These are phyloP conservation scores for Hemisphaericaspora xylofermentans DNA, from an alignment of 1,139 yeast genomes.

Conservation along the genomic window DNA sequence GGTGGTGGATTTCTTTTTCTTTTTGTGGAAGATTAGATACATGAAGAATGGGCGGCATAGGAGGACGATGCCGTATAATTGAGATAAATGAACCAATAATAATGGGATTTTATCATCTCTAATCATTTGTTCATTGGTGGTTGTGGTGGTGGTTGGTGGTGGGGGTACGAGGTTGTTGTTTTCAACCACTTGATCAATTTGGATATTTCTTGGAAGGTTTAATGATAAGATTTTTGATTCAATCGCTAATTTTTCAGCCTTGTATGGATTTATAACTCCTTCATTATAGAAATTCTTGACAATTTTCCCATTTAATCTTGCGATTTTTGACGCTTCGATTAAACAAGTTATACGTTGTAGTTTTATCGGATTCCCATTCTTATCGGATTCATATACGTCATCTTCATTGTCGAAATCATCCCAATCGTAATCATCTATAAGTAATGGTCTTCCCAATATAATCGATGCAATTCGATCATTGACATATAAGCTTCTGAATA, in stretches of 20 bases:
- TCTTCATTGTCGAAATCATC: conserved; percentile 27
- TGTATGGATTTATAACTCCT: conserved; percentile 30
- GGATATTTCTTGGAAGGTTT: conserved; percentile 26
- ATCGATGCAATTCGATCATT: conserved; percentile 40
- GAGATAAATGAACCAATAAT: conserved; percentile 36
- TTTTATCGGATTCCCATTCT: conserved; percentile 8
- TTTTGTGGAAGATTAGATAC: conserved; percentile 15
- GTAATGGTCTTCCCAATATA: conserved; percentile 40
- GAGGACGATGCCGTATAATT: conserved; percentile 38
- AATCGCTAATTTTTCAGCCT: conserved; percentile 36
- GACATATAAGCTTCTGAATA: conserved; percentile 41
- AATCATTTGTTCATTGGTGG: conserved; percentile 4
- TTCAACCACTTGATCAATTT: conserved; percentile 24
- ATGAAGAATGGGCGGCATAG: conserved; percentile 47
- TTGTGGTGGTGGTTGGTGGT: no score
- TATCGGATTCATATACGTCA: conserved; percentile 11
- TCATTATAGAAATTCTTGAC: conserved; percentile 21
- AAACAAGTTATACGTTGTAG: conserved; percentile 9
- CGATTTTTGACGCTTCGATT: conserved; percentile 12
- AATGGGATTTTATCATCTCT: conserved; percentile 20
- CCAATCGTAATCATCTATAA: conserved; percentile 41
- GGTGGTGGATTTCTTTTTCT: conserved; percentile 3
- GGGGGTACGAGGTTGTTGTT: conserved; percentile 10
- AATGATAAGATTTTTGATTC: conserved; percentile 37
- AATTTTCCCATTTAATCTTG: conserved; percentile 29